Conservation (phyloP, 2,329 filamentous ascomycete species). For the Aureobasidium sp. region DNA sequence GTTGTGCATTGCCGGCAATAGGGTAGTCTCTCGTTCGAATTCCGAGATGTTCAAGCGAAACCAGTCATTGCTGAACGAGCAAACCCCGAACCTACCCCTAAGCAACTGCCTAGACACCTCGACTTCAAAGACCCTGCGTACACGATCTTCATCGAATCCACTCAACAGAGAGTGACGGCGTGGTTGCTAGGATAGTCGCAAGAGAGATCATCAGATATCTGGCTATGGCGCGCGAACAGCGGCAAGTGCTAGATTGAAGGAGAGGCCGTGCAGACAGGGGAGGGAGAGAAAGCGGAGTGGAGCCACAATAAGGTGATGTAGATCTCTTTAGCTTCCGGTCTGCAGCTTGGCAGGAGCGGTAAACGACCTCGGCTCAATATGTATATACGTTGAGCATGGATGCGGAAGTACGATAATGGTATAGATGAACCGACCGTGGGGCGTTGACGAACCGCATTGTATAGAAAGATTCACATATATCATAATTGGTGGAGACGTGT, state of each 20-base stretch:
- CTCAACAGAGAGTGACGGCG: background rate
- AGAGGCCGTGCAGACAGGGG: background rate
- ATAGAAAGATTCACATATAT: background rate
- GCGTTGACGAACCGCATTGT: background rate
- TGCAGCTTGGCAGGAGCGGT: background rate
- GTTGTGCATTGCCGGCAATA: background rate
- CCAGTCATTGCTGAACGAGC: background rate
- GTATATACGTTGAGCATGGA: background rate
- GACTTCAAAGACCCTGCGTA: background rate
- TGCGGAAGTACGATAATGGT: background rate
- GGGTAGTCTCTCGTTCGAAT: background rate
- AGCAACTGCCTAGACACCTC: background rate
- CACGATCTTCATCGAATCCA: background rate
- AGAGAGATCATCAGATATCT: background rate
- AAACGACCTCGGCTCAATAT: background rate
- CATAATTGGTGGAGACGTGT: background rate
- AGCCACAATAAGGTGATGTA: slow-evolving; percentile 9
- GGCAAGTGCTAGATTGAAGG: background rate
- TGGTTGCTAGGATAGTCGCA: background rate
- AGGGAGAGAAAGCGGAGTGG: background rate
- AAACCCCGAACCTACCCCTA: background rate
- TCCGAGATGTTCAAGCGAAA: background rate
- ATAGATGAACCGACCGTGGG: background rate
- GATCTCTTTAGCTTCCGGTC: slow-evolving; percentile 6
- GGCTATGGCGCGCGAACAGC: background rate